These are phyloP conservation scores for Lactarius psammicola DNA, from an alignment of 768 basidiomycete genomes.

Conservation along the genomic window DNA sequence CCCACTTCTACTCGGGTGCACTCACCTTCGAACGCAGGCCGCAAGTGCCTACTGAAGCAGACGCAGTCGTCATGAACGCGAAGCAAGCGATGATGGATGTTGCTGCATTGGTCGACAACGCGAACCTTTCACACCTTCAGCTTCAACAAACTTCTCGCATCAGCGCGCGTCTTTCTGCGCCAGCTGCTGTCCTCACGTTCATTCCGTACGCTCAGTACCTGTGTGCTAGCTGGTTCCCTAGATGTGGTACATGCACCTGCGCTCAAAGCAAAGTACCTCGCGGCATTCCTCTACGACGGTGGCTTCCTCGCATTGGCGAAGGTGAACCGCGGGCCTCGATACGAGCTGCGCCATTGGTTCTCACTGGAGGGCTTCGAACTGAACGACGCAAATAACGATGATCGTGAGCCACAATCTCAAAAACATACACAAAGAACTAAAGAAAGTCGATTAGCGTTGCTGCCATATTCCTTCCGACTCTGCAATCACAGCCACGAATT, in stretches of 20 bases:
- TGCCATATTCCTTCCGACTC: conserved; percentile 52
- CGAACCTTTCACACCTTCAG: conserved; percentile 21
- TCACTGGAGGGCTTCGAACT: conserved; percentile 70
- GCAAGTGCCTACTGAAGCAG: conserved; percentile 4
- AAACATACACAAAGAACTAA: neutral
- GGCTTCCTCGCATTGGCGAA: conserved; percentile 88
- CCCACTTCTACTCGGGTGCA: conserved; percentile 81
- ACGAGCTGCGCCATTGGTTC: conserved; percentile 90
- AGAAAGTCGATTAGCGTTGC: conserved; percentile 50
- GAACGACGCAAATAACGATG: conserved; percentile 62
- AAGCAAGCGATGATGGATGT: conserved; percentile 25
- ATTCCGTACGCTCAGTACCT: conserved; percentile 71
- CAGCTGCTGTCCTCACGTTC: conserved; percentile 51
- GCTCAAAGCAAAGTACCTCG: conserved; percentile 71
- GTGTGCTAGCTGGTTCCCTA: conserved; percentile 78
- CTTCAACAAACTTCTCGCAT: conserved; percentile 26
- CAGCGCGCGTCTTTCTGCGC: conserved; percentile 37
- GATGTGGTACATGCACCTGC: conserved; percentile 77
- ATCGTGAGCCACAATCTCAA: conserved; percentile 54
- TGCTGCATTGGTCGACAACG: conserved; percentile 28
- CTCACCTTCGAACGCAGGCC: conserved; percentile 37
- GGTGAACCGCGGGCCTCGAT: conserved; percentile 72
- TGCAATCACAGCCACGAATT: conserved; percentile 39
- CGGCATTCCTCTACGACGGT: conserved; percentile 83
- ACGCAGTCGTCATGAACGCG: conserved; percentile 21